phyloP scores from a whole-genome alignment of 306 rosid genomes.

The Cucumis sativus region DNA sequence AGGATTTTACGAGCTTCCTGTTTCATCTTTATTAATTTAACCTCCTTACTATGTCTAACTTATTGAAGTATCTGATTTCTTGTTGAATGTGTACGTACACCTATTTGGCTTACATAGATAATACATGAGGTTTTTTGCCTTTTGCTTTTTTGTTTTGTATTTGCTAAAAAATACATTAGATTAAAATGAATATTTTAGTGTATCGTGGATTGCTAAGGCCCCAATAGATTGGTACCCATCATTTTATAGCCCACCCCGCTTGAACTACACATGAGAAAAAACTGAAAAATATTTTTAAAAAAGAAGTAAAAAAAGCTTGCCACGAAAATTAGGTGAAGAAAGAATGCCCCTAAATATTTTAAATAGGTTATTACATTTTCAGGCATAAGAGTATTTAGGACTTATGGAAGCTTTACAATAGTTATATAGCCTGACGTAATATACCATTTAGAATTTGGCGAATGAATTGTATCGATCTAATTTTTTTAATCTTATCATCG shows the following conservation, averaged over 20 bases:
- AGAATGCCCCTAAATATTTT: too few relatives aligned
- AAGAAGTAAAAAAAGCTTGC: too few relatives aligned
- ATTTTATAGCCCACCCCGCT: too few relatives aligned
- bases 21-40: not conserved
- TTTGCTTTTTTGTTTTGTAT: too few relatives aligned
- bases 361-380: not conserved
- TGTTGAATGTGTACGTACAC: not conserved
- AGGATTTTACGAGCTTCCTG: not conserved
- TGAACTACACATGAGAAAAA: too few relatives aligned
- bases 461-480: not conserved
- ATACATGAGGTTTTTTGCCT: not conserved
- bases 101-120: not conserved
- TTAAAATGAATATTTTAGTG: not conserved
- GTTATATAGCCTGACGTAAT: not conserved
- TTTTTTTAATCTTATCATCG: not conserved
- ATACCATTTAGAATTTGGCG: not conserved
- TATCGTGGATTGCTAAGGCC: too few relatives aligned
- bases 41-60: not conserved
- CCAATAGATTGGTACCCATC: too few relatives aligned
- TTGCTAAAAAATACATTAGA: not conserved
- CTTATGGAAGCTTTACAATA: not conserved
- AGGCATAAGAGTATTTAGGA: not conserved
- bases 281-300: too few relatives aligned
- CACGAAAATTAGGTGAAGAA: too few relatives aligned
- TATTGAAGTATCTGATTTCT: not conserved